Base-by-base conservation (phyloP, 2,329 filamentous ascomycete species). In the Trichoderma citrinoviride region DNA sequence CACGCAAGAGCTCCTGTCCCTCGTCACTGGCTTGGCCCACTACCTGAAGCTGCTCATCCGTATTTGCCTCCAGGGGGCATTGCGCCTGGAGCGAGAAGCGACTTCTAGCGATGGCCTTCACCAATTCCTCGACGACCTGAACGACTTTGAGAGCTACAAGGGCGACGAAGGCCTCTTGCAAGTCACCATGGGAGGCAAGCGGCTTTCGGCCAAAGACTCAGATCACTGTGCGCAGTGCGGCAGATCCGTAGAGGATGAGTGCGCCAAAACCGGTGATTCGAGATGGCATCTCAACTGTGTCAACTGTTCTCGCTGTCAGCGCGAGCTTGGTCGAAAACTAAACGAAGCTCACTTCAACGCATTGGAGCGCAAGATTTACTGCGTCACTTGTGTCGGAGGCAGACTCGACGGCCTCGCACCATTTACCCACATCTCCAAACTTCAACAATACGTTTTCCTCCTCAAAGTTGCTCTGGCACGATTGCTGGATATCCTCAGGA, bases 1-100 rank as follows among this genome's bases (percentile, higher is more conserved):
- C 37, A 99, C 95, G 8, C 95, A 99, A 76, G 95, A 99, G 76
- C 84, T 99, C n/a, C 80, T 99, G n/a, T 96, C 94, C 7, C 84
- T 99, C 7, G 95, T 99, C 61, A 99, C 95, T 44, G 94, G 95
- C 41, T 84, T 99, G 58, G 95, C 95, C 19, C 95, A 99, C 77
- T 99, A 99, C 74, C 86, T 99, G 61, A 99, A 99, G 77, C 89
- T 99, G 40, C 86, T 99, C 66, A 99, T 99, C 71, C 88, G 95
- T 56, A 99, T 99, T 71, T 97, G 95, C 74, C 84, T 99, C 29
- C 96, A 98, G 75, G 95, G 94, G 37, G 90, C 95, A 7, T 81
- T 99, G 53, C 94, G 93, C 72, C 85, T 98, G 44, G 95, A 99
- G 77, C 89, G 92, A 64, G 94, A 98, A 72, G 89, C 88, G 55